Percentiles rank a stretch among this genome's conserved stretches.
Conservation (phyloP, 1,139 yeast species). For the Pichia sp. region DNA sequence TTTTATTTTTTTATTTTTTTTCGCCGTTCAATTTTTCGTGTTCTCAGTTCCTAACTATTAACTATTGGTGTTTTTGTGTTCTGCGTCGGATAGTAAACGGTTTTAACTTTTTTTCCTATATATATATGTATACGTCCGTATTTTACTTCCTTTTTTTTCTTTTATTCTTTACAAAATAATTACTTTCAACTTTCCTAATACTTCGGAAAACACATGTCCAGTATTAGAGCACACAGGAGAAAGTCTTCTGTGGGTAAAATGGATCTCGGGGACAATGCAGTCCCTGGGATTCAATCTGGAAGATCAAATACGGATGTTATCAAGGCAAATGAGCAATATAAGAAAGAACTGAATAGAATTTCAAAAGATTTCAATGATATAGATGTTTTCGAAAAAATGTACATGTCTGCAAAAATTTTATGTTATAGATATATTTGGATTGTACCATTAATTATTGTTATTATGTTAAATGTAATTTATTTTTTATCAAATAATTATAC, state of each 20-base stretch:
- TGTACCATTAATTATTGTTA: slow-evolving; percentile 50
- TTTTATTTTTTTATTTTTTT: too few species aligned
- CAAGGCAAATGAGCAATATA: slow-evolving; percentile 34
- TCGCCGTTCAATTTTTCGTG: too few species aligned
- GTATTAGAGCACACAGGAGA: slow-evolving; percentile 26
- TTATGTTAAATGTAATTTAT: slow-evolving; percentile 35
- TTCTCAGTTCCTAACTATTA: too few species aligned
- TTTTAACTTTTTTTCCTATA: background rate
- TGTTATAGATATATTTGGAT: slow-evolving; percentile 76
- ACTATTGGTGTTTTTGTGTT: too few species aligned
- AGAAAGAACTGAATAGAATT: slow-evolving; percentile 21
- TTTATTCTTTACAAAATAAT: too few species aligned
- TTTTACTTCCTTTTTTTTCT: background rate
- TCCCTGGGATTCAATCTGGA: slow-evolving; percentile 47
- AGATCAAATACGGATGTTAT: slow-evolving; percentile 35
- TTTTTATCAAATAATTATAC: slow-evolving; percentile 49
- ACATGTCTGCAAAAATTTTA: slow-evolving; percentile 54
- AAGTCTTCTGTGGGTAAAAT: slow-evolving; percentile 55
- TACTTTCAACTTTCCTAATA: too few species aligned
- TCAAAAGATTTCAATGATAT: slow-evolving; percentile 29
- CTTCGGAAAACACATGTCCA: background rate
- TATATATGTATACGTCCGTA: too few species aligned
- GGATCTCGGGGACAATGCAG: slow-evolving; percentile 51
- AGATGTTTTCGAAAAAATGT: slow-evolving; percentile 44
- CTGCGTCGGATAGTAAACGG: too few species aligned